phyloP scores from a whole-genome alignment of 129 eudicot species.

The Kitagawia praeruptora region DNA sequence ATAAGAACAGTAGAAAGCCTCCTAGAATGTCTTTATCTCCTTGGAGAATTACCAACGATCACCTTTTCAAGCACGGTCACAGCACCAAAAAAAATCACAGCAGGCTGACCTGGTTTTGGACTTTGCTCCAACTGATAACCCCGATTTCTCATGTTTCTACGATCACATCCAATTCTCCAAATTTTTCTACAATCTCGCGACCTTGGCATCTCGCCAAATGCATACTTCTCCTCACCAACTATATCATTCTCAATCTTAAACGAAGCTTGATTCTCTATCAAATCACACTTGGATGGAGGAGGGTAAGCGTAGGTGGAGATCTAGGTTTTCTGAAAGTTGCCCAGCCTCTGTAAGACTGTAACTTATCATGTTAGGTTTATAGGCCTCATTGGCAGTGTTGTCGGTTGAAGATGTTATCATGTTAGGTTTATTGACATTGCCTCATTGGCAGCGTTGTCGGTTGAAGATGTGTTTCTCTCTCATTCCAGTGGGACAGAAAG shows the following conservation, averaged over 20 bases:
- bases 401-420: too few species aligned
- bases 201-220: not conserved
- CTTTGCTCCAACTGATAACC: not conserved
- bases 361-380: not conserved
- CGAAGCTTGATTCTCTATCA: not conserved
- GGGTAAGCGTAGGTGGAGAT: not conserved
- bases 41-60: not conserved
- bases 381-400: too few species aligned
- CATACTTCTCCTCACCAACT: not conserved
- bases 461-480: not conserved
- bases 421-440: too few species aligned
- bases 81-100: not conserved
- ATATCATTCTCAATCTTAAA: not conserved
- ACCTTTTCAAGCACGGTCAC: slow-evolving; percentile 51
- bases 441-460: not conserved
- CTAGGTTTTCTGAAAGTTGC: not conserved
- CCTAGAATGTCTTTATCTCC: not conserved
- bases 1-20: not conserved
- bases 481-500: too few species aligned
- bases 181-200: not conserved
- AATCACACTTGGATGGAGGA: not conserved
- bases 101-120: not conserved
- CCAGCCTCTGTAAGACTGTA: not conserved
- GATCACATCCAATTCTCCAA: too few species aligned
- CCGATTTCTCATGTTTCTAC: not conserved